phyloP scores from a whole-genome alignment of 352 stramenopile genomes.

The Globisporangium viniferum region DNA sequence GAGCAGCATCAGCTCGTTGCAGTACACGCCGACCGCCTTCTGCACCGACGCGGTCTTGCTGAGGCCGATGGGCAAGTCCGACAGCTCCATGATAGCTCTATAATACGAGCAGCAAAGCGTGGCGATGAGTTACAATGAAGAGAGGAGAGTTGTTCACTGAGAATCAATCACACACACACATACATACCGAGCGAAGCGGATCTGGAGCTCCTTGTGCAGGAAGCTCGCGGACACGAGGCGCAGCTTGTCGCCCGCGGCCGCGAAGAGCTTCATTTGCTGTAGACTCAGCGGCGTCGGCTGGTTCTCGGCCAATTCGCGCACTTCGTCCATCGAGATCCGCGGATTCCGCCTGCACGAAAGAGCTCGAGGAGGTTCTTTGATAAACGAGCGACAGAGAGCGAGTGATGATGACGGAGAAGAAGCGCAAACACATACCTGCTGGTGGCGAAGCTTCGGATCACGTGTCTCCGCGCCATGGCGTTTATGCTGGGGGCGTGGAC shows the following conservation, averaged over 20 bases:
- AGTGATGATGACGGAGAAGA: neutral
- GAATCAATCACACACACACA: neutral
- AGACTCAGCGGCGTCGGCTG: conserved; percentile 69
- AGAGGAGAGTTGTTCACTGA: neutral
- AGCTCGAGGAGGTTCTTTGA: too few relatives aligned
- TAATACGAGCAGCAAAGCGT: neutral
- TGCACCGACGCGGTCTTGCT: conserved; percentile 58
- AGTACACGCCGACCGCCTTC: conserved; percentile 64
- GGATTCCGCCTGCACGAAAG: neutral
- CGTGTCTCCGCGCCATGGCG: conserved; percentile 3
- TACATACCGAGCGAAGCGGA: conserved; percentile 71
- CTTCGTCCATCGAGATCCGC: conserved; percentile 61
- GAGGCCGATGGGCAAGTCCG: conserved; percentile 65
- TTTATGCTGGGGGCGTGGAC: neutral
- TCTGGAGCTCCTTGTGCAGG: conserved; percentile 77
- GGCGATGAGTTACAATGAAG: neutral
- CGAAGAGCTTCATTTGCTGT: conserved; percentile 79
- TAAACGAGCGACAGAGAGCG: too few relatives aligned
- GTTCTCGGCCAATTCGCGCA: conserved; percentile 47
- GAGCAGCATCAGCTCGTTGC: conserved; percentile 49
- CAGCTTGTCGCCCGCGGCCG: conserved; percentile 56
- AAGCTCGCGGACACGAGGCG: conserved; percentile 64
- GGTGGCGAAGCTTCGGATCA: neutral
- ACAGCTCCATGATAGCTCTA: conserved; percentile 71
- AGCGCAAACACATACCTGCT: neutral